Evolutionary conservation across 2,329 filamentous ascomycete genomes (phyloP).

Genomic region (Cladosporium austrohemisphaericum): DNA sequence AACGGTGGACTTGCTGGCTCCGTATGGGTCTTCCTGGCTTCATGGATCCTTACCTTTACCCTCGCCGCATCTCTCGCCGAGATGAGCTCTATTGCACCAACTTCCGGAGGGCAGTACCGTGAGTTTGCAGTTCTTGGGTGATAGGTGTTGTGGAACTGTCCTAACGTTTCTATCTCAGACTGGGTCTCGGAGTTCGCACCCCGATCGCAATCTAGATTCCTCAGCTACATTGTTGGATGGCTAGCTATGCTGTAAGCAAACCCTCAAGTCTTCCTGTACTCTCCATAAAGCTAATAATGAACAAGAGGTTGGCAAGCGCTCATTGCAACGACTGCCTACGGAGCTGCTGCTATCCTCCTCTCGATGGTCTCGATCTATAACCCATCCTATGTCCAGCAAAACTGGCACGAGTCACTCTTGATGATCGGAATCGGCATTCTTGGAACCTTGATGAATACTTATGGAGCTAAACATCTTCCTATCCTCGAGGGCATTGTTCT

Average conservation of each 20-base stretch:
- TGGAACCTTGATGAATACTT: conserved; percentile 29
- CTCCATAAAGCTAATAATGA: conserved; percentile 8
- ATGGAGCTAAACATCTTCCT: conserved; percentile 33
- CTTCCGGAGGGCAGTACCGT: conserved; percentile 29
- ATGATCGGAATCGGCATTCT: conserved; percentile 36
- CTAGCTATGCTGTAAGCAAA: conserved; percentile 35
- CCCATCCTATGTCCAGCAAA: conserved; percentile 23
- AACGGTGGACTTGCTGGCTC: conserved; percentile 33
- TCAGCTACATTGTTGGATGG: conserved; percentile 30
- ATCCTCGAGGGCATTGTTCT: conserved; percentile 38
- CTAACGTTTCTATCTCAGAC: conserved; percentile 8
- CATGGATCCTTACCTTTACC: conserved; percentile 26
- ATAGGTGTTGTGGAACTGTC: background rate
- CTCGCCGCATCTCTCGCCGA: conserved; percentile 32
- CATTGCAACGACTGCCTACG: conserved; percentile 10
- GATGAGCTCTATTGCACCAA: conserved; percentile 33
- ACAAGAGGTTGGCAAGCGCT: conserved; percentile 10
- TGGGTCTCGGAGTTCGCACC: conserved; percentile 34
- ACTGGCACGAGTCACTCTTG: conserved; percentile 30
- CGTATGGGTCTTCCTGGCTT: conserved; percentile 32
- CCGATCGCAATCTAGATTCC: conserved; percentile 24
- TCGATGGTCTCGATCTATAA: conserved; percentile 14
- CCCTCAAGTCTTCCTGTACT: conserved; percentile 34
- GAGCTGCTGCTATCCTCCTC: conserved; percentile 4
- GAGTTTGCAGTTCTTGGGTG: background rate